These are phyloP conservation scores for Camelina hispida DNA, from an alignment of 345 rosid species.

Conservation along the genomic window DNA sequence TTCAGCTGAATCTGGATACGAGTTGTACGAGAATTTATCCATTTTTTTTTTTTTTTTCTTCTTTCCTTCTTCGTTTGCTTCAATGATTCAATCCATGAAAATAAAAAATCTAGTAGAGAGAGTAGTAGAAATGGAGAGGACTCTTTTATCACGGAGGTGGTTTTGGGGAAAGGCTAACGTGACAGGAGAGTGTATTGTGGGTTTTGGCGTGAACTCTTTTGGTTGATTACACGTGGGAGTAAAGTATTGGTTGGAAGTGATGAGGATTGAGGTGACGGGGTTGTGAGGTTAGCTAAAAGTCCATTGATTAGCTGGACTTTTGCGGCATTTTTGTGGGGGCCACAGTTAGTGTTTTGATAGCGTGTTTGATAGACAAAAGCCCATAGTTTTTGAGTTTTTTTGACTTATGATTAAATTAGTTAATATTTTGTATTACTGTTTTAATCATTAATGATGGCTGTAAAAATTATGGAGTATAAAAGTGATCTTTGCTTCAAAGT, in stretches of 20 bases:
- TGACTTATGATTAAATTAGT: too few species aligned
- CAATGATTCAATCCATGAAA: background rate
- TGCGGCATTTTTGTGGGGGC: conserved; percentile 31
- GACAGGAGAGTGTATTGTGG: conserved; percentile 6
- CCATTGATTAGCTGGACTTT: conserved; percentile 29
- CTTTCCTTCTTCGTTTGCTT: background rate
- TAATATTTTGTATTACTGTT: too few species aligned
- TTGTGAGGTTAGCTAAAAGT: conserved; percentile 36
- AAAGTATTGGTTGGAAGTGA: background rate
- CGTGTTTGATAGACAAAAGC: conserved; percentile 15
- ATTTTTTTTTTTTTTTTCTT: conserved; percentile 46
- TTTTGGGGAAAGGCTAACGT: conserved; percentile 27
- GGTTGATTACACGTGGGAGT: conserved; percentile 20
- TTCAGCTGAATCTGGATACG: conserved; percentile 82
- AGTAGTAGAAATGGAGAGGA: conserved; percentile 9
- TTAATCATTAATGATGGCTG: too few species aligned
- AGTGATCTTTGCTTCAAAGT: too few species aligned
- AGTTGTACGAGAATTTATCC: conserved; percentile 71
- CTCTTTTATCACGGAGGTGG: conserved; percentile 31
- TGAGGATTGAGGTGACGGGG: conserved; percentile 18
- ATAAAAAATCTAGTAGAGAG: background rate
- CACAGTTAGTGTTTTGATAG: conserved; percentile 18
- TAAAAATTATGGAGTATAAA: too few species aligned
- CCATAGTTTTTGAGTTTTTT: background rate
- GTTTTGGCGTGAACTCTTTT: background rate